Base-by-base conservation (phyloP, 1,139 yeast species). In the Blastobotrys buckinghamii region DNA sequence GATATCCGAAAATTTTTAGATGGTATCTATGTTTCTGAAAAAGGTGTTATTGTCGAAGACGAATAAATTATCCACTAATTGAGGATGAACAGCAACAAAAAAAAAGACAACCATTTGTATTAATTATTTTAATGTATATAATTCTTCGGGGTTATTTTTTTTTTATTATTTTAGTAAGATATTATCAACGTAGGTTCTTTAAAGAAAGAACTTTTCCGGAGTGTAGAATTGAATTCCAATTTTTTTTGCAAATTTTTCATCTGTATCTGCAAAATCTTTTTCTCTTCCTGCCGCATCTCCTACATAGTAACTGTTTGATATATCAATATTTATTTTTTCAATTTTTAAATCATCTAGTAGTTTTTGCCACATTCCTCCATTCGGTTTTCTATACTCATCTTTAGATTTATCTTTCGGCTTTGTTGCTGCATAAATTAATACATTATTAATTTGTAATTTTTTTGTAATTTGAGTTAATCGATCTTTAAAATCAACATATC, bases 1-100 rank as follows among this genome's bases (percentile, higher is more conserved):
- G 99, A 94, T 92, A 92, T 94, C 90, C 89, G 98, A 80, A 92
- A 92, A 84, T 92, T 70, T 67, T 85, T 92, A 82, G 98, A 92
- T 77, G 98, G 98, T 89, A 90, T 92, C 79, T 92, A 92, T 76
- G 98, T 92, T 68, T 90, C 97, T 62, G 95, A 87, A 79, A 86
- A 87, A 77, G 96, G 96, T 70, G 78, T 79, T 72, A 80, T 92
- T 72, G 86, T 71, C 55, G 81, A 78, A 70, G 88, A 82, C 53
- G 70, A 71, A 58, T 78, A 77, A 73, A 53, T 32, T 22, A 12
- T 30, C 15, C 17, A n/a, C n/a, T n/a, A n/a, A n/a, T n/a, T n/a
- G n/a, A n/a, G n/a, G n/a, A n/a, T n/a, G n/a, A n/a, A n/a, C n/a
- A 4, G 24, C 26, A 17, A 17, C 35, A 20, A 32, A 8, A 36